Conservation (phyloP, 495 filamentous ascomycete species). For the Mytilinidion resinicola region DNA sequence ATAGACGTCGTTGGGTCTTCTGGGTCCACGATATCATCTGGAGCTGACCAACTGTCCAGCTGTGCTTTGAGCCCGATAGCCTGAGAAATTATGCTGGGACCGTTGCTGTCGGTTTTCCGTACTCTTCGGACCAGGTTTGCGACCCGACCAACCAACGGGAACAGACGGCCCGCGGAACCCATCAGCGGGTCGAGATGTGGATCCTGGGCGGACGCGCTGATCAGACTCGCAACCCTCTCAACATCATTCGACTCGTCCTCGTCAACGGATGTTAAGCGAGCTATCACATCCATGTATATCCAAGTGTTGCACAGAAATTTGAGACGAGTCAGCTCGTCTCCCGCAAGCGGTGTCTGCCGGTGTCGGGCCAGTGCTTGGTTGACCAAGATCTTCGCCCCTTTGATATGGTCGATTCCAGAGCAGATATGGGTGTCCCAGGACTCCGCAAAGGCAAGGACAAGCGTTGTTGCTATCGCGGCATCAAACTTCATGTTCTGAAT, state of each 20-base stretch:
- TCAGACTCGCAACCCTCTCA: slow-evolving; percentile 40
- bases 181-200: slow-evolving; percentile 68
- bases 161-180: slow-evolving; percentile 66
- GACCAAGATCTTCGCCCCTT: slow-evolving; percentile 62
- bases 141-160: slow-evolving; percentile 65
- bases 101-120: slow-evolving; percentile 51
- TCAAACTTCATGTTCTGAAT: slow-evolving; percentile 58
- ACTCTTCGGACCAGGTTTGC: slow-evolving; percentile 63
- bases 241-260: slow-evolving; percentile 51
- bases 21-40: slow-evolving; percentile 47
- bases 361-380: slow-evolving; percentile 48
- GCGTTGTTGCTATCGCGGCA: slow-evolving; percentile 64
- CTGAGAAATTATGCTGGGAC: slow-evolving; percentile 54
- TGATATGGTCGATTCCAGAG: slow-evolving; percentile 69
- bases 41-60: slow-evolving; percentile 61
- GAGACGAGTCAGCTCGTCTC: slow-evolving; percentile 49
- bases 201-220: slow-evolving; percentile 38
- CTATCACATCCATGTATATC: slow-evolving; percentile 80
- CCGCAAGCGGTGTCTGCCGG: slow-evolving; percentile 30
- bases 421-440: slow-evolving; percentile 71
- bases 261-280: slow-evolving; percentile 62
- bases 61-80: slow-evolving; percentile 58
- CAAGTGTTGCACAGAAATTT: slow-evolving; percentile 71
- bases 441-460: slow-evolving; percentile 70
- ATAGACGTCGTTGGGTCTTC: slow-evolving; percentile 62